A percentile compares a stretch with the other conserved stretches of the same genome.
Conservation (phyloP, 331 rosid genomes). For the Cydonia oblonga region DNA sequence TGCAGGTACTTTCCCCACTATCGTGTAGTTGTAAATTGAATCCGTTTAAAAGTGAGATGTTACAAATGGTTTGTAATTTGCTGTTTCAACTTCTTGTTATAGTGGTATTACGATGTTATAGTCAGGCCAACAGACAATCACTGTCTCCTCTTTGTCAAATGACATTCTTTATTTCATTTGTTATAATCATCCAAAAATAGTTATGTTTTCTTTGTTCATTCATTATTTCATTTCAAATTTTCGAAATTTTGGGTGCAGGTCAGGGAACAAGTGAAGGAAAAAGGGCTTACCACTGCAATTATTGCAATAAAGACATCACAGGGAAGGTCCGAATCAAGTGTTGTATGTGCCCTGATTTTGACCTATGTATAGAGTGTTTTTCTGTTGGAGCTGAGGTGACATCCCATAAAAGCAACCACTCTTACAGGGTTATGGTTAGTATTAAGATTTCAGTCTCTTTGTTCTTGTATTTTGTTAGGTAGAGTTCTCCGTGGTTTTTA, state of each 20-base stretch:
- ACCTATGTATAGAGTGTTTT: conserved; percentile 87
- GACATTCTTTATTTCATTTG: background rate
- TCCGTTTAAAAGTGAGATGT: background rate
- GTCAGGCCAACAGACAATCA: background rate
- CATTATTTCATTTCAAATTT: background rate
- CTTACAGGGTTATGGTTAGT: conserved; percentile 93
- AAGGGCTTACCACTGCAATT: conserved; percentile 89
- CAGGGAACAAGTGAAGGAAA: conserved; percentile 81
- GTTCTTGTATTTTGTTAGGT: background rate
- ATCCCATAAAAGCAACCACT: conserved; percentile 83
- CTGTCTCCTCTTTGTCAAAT: background rate
- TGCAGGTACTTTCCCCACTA: conserved; percentile 38
- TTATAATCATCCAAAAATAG: background rate
- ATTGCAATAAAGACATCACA: conserved; percentile 89
- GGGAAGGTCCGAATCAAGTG: conserved; percentile 96
- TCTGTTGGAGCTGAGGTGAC: conserved; percentile 94
- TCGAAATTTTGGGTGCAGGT: conserved; percentile 34
- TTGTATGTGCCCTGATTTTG: conserved; percentile 86
- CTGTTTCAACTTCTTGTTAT: background rate
- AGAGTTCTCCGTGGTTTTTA: background rate
- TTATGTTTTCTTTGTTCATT: background rate
- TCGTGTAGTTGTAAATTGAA: background rate
- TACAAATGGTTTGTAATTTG: background rate
- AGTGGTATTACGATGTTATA: background rate
- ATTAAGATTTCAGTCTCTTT: background rate